Conservation (phyloP, 2,329 filamentous ascomycete genomes). For the Pestalotiopsis sp. region DNA sequence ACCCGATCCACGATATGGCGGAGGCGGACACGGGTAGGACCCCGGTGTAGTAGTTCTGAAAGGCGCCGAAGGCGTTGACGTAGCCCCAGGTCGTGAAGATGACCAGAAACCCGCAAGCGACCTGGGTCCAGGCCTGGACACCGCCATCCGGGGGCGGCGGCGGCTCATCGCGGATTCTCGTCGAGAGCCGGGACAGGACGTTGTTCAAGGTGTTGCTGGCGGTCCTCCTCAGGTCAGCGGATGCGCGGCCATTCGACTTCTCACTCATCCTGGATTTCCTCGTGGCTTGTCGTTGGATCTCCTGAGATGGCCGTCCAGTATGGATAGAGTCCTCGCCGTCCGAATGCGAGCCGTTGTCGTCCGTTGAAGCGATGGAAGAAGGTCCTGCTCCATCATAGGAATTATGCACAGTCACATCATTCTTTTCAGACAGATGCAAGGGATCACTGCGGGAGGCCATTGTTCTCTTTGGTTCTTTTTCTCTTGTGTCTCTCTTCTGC, state of each 20-base stretch:
- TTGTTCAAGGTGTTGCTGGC: slow-evolving; percentile 28
- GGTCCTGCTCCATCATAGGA: not conserved
- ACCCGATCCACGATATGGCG: slow-evolving; percentile 45
- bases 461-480: not conserved
- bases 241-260: not conserved
- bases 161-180: slow-evolving; percentile 27
- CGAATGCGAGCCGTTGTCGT: not conserved
- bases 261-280: slow-evolving; percentile 1
- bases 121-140: slow-evolving; percentile 36
- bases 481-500: not conserved
- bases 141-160: slow-evolving; percentile 32
- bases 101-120: slow-evolving; percentile 35
- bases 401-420: slow-evolving; percentile 4
- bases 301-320: not conserved
- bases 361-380: not conserved
- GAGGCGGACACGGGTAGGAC: slow-evolving; percentile 32
- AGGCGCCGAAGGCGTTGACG: slow-evolving; percentile 44
- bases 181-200: slow-evolving; percentile 29
- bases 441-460: slow-evolving; percentile 1
- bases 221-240: slow-evolving; percentile 16
- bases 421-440: slow-evolving; percentile 5
- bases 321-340: slow-evolving; percentile 1
- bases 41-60: slow-evolving; percentile 44
- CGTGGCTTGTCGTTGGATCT: not conserved
- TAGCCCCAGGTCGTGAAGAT: slow-evolving; percentile 48